Percentiles rank a stretch among this genome's conserved stretches.
Conservation (phyloP, 305 asterid species). For the Coffea humblotiana region DNA sequence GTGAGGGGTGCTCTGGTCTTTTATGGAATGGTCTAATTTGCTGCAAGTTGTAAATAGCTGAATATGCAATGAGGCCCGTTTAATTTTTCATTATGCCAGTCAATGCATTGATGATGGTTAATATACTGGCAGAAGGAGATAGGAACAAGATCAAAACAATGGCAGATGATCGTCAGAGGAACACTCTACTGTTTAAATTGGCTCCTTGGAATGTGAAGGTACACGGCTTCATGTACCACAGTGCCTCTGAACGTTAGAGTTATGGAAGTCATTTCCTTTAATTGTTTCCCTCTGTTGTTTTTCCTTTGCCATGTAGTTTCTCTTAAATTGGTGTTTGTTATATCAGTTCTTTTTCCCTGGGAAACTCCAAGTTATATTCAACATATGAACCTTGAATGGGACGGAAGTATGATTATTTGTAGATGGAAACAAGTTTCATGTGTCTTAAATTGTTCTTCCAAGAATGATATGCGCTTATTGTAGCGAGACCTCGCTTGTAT, state of each 20-base stretch:
- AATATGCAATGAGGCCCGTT: constrained; percentile 21
- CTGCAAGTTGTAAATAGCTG: constrained; percentile 29
- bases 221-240: constrained; percentile 22
- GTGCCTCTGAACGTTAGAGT: neutral
- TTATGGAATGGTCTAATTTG: constrained; percentile 10
- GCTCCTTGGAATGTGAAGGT: constrained; percentile 34
- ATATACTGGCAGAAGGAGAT: constrained; percentile 17
- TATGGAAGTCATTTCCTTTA: neutral
- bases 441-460: neutral
- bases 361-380: neutral
- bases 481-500: neutral
- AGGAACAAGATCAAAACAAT: constrained; percentile 5
- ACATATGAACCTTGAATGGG: constrained; percentile 6
- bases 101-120: constrained; percentile 21
- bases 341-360: neutral
- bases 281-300: constrained; percentile 5
- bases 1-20: neutral
- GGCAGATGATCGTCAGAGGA: constrained; percentile 18
- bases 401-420: constrained; percentile 6
- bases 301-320: constrained; percentile 1
- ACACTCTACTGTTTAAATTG: constrained; percentile 18
- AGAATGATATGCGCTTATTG: neutral
- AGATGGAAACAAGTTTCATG: constrained; percentile 6
- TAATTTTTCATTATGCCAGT: constrained; percentile 9
- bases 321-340: constrained; percentile 1